Percentiles rank a stretch among this genome's conserved stretches.
Evolutionary conservation across 306 rosid species (phyloP).

Genomic region (Adenanthera pavonina): DNA sequence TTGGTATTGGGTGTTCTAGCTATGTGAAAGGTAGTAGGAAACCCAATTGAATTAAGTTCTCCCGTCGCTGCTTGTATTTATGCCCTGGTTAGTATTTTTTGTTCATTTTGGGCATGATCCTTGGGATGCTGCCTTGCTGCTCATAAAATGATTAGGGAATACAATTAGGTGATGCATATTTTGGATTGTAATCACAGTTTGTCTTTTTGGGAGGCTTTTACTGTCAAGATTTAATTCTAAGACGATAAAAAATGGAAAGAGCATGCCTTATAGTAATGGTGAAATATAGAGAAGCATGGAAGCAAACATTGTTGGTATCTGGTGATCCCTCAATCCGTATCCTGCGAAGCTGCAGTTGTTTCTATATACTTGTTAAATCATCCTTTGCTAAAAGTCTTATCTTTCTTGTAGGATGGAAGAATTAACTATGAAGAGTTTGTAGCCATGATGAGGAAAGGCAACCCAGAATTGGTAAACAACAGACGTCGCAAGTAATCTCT

Average conservation of each 20-base stretch:
- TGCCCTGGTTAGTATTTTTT: not conserved
- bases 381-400: not conserved
- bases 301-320: not conserved
- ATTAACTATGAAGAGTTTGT: conserved; percentile 92
- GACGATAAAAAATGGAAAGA: not conserved
- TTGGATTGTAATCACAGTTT: not conserved
- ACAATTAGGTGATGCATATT: not conserved
- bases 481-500: conserved; percentile 16
- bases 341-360: not conserved
- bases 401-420: conserved; percentile 72
- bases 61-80: not conserved
- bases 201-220: not conserved
- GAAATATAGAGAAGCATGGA: not conserved
- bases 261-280: not conserved
- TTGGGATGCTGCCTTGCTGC: not conserved
- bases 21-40: not conserved
- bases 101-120: not conserved
- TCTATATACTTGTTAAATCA: not conserved
- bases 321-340: not conserved
- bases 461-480: conserved; percentile 53
- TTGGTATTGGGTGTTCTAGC: not conserved
- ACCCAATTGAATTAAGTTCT: not conserved
- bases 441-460: conserved; percentile 96
- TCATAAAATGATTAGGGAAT: not conserved
- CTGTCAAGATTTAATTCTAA: not conserved